Conservation (phyloP, 2,329 filamentous ascomycete genomes). For the Colletotrichum nymphaeae region DNA sequence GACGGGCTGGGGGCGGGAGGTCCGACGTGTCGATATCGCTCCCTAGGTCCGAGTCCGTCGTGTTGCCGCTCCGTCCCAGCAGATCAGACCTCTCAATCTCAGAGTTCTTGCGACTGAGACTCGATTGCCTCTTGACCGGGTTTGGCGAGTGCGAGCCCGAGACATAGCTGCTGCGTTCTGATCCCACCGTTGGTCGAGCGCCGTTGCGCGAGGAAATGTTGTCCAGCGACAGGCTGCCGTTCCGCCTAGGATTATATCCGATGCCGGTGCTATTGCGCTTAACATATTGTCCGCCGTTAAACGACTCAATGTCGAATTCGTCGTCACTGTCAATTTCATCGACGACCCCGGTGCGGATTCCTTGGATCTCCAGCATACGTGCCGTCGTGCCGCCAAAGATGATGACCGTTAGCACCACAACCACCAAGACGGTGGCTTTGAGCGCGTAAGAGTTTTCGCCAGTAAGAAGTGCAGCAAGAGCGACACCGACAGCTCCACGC, state of each 20-base stretch:
- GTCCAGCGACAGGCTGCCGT: constrained; percentile 70
- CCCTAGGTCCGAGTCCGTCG: constrained; percentile 69
- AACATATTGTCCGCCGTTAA: constrained; percentile 78
- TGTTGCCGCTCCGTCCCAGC: constrained; percentile 57
- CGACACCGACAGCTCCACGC: constrained; percentile 94
- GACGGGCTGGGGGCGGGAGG: constrained; percentile 69
- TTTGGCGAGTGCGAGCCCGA: constrained; percentile 65
- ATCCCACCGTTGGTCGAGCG: constrained; percentile 2
- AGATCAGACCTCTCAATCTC: constrained; percentile 67
- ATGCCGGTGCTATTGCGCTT: constrained; percentile 83
- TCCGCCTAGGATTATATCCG: constrained; percentile 78
- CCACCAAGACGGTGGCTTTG: constrained; percentile 94
- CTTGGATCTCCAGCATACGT: constrained; percentile 95
- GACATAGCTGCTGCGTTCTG: constrained; percentile 57
- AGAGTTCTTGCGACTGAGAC: constrained; percentile 65
- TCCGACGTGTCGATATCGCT: constrained; percentile 76
- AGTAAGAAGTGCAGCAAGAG: constrained; percentile 87
- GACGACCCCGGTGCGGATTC: constrained; percentile 95
- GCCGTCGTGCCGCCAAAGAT: constrained; percentile 98
- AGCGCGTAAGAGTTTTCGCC: constrained; percentile 86
- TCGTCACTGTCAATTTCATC: constrained; percentile 98
- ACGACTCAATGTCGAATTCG: constrained; percentile 94
- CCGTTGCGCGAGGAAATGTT: constrained; percentile 54
- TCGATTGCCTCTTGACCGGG: constrained; percentile 54
- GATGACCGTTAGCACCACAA: constrained; percentile 97